A percentile compares a stretch with the other conserved stretches of the same genome.
phyloP scores from a whole-genome alignment of 2,329 filamentous ascomycete species.

The Aspergillus pseudoglaucus region DNA sequence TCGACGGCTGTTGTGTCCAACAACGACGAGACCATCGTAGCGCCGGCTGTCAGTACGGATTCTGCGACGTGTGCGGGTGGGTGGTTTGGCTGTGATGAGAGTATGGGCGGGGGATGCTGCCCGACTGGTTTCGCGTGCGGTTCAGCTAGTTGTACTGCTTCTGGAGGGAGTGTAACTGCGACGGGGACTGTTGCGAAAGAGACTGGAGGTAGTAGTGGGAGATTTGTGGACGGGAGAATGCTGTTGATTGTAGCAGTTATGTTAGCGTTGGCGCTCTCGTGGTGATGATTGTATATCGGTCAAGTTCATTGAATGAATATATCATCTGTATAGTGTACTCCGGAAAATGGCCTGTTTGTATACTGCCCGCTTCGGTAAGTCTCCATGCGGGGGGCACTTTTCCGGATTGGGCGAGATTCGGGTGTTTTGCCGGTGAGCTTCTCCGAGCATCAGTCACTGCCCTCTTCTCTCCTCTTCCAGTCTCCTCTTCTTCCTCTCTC shows the following conservation, averaged over 20 bases:
- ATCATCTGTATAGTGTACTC: too few relatives aligned
- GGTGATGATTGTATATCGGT: too few relatives aligned
- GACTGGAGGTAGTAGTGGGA: conserved; percentile 14
- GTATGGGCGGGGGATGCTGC: conserved; percentile 74
- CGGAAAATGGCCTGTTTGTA: neutral
- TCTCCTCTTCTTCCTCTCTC: conserved; percentile 2
- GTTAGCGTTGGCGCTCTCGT: neutral
- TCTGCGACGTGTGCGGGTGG: conserved; percentile 61
- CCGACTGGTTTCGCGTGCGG: conserved; percentile 71
- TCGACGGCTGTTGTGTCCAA: conserved; percentile 60
- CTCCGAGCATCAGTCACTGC: neutral
- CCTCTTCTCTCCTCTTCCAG: conserved; percentile 7
- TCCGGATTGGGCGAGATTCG: neutral
- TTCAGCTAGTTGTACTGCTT: conserved; percentile 58
- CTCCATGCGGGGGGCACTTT: neutral
- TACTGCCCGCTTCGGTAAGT: neutral
- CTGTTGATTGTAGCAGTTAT: conserved; percentile 1
- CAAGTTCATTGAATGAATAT: too few relatives aligned
- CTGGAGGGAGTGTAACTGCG: conserved; percentile 38
- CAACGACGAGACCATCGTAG: conserved; percentile 61
- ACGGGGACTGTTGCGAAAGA: conserved; percentile 47
- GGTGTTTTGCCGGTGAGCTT: neutral
- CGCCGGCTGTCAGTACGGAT: conserved; percentile 45
- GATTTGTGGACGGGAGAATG: conserved; percentile 2
- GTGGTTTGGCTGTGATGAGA: conserved; percentile 66